Evolutionary conservation across 306 rosid species (phyloP).

Genomic region (Vicia villosa): DNA sequence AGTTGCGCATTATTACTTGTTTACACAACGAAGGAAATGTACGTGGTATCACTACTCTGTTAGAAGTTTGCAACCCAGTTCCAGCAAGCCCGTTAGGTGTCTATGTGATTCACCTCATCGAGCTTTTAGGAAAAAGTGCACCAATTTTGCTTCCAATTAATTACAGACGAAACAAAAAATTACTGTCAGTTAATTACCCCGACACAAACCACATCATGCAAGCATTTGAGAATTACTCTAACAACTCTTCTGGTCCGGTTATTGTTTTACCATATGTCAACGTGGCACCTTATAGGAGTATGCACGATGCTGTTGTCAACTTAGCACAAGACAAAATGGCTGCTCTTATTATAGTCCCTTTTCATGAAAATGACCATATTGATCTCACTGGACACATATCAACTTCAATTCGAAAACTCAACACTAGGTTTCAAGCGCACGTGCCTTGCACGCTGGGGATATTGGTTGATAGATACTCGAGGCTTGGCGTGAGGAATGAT

Average conservation of each 20-base stretch:
- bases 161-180: not conserved
- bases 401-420: conserved; percentile 39
- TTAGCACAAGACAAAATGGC: conserved; percentile 44
- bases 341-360: conserved; percentile 53
- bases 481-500: not conserved
- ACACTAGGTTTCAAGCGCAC: conserved; percentile 27
- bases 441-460: conserved; percentile 65
- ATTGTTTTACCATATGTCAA: conserved; percentile 42
- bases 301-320: conserved; percentile 52
- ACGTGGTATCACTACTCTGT: conserved; percentile 41
- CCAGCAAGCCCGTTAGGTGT: conserved; percentile 42
- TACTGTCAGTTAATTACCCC: conserved; percentile 31
- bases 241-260: conserved; percentile 41
- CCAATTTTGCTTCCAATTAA: conserved; percentile 53
- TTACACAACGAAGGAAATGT: conserved; percentile 54
- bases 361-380: conserved; percentile 40
- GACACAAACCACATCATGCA: conserved; percentile 46
- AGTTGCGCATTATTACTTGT: conserved; percentile 45
- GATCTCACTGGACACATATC: not conserved
- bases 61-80: conserved; percentile 51
- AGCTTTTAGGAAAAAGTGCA: conserved; percentile 46
- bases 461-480: conserved; percentile 53
- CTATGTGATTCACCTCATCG: conserved; percentile 47
- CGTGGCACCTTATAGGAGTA: conserved; percentile 55
- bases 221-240: conserved; percentile 59